Conservation (phyloP, 129 eudicot species). For the Flaveria robusta region DNA sequence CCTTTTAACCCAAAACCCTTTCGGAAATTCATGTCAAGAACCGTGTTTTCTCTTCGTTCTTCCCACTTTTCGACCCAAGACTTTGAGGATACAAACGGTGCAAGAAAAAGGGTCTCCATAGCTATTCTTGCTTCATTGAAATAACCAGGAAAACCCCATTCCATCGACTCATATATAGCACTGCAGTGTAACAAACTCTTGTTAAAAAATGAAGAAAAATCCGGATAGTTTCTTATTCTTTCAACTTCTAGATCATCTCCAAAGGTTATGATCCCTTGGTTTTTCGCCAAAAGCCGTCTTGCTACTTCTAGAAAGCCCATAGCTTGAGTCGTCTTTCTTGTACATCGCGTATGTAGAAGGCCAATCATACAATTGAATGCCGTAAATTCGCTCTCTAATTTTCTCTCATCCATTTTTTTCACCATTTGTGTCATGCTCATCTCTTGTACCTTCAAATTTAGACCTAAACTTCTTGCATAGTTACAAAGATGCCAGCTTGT, state of each 20-base stretch:
- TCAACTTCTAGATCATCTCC: constrained; percentile 54
- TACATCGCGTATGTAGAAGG: constrained; percentile 64
- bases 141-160: constrained; percentile 48
- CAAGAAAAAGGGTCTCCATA: constrained; percentile 59
- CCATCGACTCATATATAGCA: constrained; percentile 59
- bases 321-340: constrained; percentile 32
- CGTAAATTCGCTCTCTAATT: constrained; percentile 39
- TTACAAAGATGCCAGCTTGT: constrained; percentile 44
- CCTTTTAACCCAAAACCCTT: constrained; percentile 25
- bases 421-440: constrained; percentile 35
- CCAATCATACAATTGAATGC: constrained; percentile 61
- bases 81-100: constrained; percentile 48
- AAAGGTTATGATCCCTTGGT: constrained; percentile 49
- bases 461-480: constrained; percentile 44
- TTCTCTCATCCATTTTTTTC: constrained; percentile 6
- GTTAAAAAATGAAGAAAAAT: constrained; percentile 42
- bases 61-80: constrained; percentile 59
- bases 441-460: constrained; percentile 45
- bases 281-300: constrained; percentile 27
- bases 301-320: constrained; percentile 45
- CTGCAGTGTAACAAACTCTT: constrained; percentile 41
- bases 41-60: constrained; percentile 15
- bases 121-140: constrained; percentile 67
- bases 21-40: constrained; percentile 12
- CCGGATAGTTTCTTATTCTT: not conserved